A percentile compares a stretch with the other conserved stretches of the same genome.
phyloP scores from a whole-genome alignment of 306 rosid species.

The Vigna angularis region DNA sequence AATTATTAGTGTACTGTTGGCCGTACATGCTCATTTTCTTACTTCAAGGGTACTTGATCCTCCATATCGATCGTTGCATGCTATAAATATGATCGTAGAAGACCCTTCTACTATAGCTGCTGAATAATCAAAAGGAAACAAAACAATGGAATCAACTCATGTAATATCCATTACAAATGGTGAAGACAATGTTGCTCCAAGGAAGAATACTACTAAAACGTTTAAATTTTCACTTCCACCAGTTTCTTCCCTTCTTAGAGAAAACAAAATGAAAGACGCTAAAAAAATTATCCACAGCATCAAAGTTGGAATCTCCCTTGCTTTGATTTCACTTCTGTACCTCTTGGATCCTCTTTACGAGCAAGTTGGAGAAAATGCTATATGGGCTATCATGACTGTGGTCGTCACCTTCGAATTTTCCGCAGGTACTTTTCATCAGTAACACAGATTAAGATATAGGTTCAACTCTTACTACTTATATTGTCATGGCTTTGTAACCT shows the following conservation, averaged over 20 bases:
- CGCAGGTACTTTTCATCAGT: constrained; percentile 57
- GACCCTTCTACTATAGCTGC: not conserved
- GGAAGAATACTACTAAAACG: constrained; percentile 21
- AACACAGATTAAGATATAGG: not conserved
- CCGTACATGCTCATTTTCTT: not conserved
- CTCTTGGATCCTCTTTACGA: constrained; percentile 67
- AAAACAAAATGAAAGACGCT: constrained; percentile 32
- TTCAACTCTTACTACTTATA: not conserved
- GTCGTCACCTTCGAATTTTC: constrained; percentile 77
- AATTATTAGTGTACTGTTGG: not conserved
- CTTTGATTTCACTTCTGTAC: constrained; percentile 73
- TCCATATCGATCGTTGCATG: not conserved
- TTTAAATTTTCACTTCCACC: constrained; percentile 11
- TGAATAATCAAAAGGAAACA: not conserved
- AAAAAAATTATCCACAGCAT: constrained; percentile 62
- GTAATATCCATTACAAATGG: constrained; percentile 51
- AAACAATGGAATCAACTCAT: constrained; percentile 53
- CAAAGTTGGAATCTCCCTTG: constrained; percentile 75
- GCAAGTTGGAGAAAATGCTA: constrained; percentile 75
- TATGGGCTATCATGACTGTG: constrained; percentile 96
- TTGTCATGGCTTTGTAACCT: not conserved
- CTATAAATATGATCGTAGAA: not conserved
- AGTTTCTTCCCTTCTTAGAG: not conserved
- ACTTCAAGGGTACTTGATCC: not conserved
- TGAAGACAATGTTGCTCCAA: constrained; percentile 19